These are phyloP conservation scores for Staphylotrichum longicolle DNA, from an alignment of 495 filamentous ascomycete genomes.

Conservation along the genomic window DNA sequence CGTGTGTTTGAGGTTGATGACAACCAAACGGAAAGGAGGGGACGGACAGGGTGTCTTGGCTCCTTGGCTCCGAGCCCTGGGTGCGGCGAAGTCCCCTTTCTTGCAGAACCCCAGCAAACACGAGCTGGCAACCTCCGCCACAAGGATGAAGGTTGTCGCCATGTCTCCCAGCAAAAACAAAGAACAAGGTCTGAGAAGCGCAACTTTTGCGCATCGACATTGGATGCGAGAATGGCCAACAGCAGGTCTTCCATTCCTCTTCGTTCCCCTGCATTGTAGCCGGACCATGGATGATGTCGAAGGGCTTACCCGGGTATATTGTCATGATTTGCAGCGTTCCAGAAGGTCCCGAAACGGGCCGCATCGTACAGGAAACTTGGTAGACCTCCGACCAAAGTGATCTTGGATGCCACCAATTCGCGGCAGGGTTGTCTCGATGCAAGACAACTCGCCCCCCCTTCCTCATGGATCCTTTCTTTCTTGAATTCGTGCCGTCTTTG, in stretches of 20 bases:
- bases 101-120: constrained; percentile 12
- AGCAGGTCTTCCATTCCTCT: background rate
- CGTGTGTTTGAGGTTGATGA: constrained; percentile 29
- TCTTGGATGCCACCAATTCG: no score
- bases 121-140: constrained; percentile 10
- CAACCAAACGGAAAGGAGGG: constrained; percentile 12
- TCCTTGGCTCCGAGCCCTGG: background rate
- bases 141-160: background rate
- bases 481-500: no score
- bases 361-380: background rate
- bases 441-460: no score
- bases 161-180: background rate
- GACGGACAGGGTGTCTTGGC: background rate
- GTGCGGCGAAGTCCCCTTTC: constrained; percentile 9
- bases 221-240: no score
- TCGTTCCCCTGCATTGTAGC: constrained; percentile 6
- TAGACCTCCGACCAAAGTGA: no score
- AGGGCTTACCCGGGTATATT: constrained; percentile 30
- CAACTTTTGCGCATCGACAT: background rate
- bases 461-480: no score
- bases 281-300: constrained; percentile 22
- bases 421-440: no score
- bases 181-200: background rate
- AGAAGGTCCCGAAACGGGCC: background rate
- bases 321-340: constrained; percentile 24